Conservation (phyloP, 2,329 filamentous ascomycete genomes). For the Chaetothyriales sp. region DNA sequence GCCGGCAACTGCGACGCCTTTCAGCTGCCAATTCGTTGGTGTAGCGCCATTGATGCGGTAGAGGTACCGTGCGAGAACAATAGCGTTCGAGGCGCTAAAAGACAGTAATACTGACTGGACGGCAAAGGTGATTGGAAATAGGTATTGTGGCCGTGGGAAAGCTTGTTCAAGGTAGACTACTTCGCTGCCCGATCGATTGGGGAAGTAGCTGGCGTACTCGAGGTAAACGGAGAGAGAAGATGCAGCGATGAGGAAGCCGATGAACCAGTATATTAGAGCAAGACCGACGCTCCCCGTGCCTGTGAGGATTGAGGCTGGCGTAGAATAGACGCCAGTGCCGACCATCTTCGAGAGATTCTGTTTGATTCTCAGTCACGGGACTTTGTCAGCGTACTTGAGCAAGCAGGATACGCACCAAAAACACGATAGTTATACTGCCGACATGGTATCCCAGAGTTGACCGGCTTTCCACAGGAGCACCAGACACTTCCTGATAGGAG, state of each 20-base stretch:
- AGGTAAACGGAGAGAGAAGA: constrained; percentile 47
- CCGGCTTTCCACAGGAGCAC: constrained; percentile 45
- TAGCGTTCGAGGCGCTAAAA: constrained; percentile 52
- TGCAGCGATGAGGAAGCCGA: constrained; percentile 47
- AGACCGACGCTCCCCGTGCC: constrained; percentile 51
- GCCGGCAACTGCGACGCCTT: constrained; percentile 51
- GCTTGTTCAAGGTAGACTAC: constrained; percentile 57
- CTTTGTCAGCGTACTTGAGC: not conserved
- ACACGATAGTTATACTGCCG: constrained; percentile 42
- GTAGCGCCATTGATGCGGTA: constrained; percentile 41
- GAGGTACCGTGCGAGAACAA: constrained; percentile 51
- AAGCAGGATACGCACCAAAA: constrained; percentile 18
- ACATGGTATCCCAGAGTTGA: constrained; percentile 50
- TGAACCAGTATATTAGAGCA: constrained; percentile 49
- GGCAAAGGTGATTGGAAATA: constrained; percentile 52
- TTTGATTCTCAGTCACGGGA: not conserved
- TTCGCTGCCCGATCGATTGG: constrained; percentile 51
- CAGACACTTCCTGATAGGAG: constrained; percentile 47
- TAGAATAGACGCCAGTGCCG: constrained; percentile 52
- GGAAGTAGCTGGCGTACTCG: constrained; percentile 52
- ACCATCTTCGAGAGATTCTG: constrained; percentile 34
- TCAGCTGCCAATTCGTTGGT: constrained; percentile 49
- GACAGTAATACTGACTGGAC: constrained; percentile 51
- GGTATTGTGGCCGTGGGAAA: constrained; percentile 49
- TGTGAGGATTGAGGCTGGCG: constrained; percentile 35